Conservation (phyloP, 1,139 yeast species). For the Arxiozyma heterogenica region DNA sequence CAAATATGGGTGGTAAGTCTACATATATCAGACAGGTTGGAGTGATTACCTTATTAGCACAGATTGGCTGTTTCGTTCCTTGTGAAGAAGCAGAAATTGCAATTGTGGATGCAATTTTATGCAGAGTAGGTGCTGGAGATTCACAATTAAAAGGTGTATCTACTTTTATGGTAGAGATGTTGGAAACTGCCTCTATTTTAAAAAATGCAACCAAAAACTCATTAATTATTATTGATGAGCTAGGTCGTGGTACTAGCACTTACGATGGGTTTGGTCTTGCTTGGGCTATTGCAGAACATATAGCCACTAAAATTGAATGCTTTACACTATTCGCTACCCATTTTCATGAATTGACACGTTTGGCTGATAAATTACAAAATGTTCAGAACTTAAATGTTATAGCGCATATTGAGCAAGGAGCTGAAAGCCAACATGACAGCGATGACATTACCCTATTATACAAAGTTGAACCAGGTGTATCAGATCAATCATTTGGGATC, state of each 20-base stretch:
- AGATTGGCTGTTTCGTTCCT: slow-evolving; percentile 88
- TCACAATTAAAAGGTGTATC: slow-evolving; percentile 94
- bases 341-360: slow-evolving; percentile 85
- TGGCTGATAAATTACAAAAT: slow-evolving; percentile 50
- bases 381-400: slow-evolving; percentile 85
- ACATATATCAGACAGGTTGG: slow-evolving; percentile 91
- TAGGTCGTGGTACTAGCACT: slow-evolving; percentile 94
- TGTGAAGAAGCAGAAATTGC: slow-evolving; percentile 64
- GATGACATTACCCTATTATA: slow-evolving; percentile 81
- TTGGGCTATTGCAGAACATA: slow-evolving; percentile 87
- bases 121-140: slow-evolving; percentile 98
- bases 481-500: slow-evolving; percentile 93
- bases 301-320: slow-evolving; percentile 60
- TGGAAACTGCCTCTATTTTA: slow-evolving; percentile 86
- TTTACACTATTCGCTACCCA: slow-evolving; percentile 92
- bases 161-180: slow-evolving; percentile 96
- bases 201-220: slow-evolving; percentile 80
- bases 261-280: slow-evolving; percentile 98
- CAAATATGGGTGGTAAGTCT: slow-evolving; percentile 98
- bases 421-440: slow-evolving; percentile 27
- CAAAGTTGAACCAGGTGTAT: slow-evolving; percentile 84
- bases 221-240: slow-evolving; percentile 82
- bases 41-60: slow-evolving; percentile 80
- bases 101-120: slow-evolving; percentile 81
- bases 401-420: slow-evolving; percentile 62